Percentiles rank a stretch among this genome's conserved stretches.
These are phyloP conservation scores for Debaryomyces hansenii DNA, from an alignment of 805 yeast genomes.

Conservation along the genomic window DNA sequence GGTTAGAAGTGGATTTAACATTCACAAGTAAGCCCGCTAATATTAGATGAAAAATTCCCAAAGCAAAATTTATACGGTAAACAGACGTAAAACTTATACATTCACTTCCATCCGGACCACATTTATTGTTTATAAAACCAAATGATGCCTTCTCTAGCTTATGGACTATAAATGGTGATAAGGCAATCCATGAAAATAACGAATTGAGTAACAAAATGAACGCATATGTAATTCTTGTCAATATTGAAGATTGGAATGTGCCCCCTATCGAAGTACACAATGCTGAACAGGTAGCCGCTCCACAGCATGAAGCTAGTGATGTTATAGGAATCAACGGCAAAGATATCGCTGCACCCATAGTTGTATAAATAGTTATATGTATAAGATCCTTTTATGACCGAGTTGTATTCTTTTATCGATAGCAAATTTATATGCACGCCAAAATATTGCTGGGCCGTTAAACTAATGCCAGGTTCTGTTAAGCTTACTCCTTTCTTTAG, in stretches of 20 bases:
- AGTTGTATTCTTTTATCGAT: too few species aligned
- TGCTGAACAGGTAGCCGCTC: slow-evolving; percentile 75
- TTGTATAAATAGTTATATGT: not conserved
- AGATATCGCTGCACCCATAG: slow-evolving; percentile 70
- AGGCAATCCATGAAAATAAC: slow-evolving; percentile 86
- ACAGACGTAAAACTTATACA: slow-evolving; percentile 91
- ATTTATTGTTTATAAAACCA: slow-evolving; percentile 67
- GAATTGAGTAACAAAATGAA: slow-evolving; percentile 73
- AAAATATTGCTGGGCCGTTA: too few species aligned
- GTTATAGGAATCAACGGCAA: slow-evolving; percentile 65
- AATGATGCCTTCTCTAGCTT: slow-evolving; percentile 71
- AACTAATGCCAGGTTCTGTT: too few species aligned
- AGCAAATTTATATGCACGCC: too few species aligned
- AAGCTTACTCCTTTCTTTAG: too few species aligned
- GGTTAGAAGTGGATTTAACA: slow-evolving; percentile 74
- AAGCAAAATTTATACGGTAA: slow-evolving; percentile 86
- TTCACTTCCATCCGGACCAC: slow-evolving; percentile 70
- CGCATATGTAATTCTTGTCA: slow-evolving; percentile 89
- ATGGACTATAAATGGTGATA: slow-evolving; percentile 74
- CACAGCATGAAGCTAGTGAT: slow-evolving; percentile 50
- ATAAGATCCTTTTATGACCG: not conserved
- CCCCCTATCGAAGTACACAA: slow-evolving; percentile 54
- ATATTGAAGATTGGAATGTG: slow-evolving; percentile 68
- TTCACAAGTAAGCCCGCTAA: slow-evolving; percentile 69
- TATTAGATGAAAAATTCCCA: slow-evolving; percentile 74